Base-by-base conservation (phyloP, 768 basidiomycete species). In the Russula sp. region DNA sequence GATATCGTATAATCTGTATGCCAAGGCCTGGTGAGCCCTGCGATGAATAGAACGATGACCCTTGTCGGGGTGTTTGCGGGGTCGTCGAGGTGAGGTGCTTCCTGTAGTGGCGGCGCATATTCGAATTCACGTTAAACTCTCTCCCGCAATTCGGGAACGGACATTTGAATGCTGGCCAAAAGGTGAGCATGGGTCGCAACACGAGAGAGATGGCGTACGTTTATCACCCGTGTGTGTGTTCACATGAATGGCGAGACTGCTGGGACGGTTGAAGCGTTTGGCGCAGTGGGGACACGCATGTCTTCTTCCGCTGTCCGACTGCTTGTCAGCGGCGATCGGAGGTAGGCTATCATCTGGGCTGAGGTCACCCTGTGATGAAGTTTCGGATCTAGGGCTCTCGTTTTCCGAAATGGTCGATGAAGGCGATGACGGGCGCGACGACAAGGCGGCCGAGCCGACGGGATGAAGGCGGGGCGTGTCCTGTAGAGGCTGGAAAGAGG, bases 121-220 rank as follows among this genome's bases (percentile, higher is more conserved):
- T 92, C 0, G 87, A 88, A 70, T 89, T 88, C 50, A 90, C 90
- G 65, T 89, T 90, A 74, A 91, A 91, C 61, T 86, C 82, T 38
- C 87, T 80, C 42, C 85, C 85, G 70, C 88, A 90, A 46, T 83
- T 80, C 7, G 84, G 86, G 77, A 77, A 87, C 5, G 87, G 86
- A 67, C 89, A 91, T 45, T 81, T 77, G 74, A 87, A 89, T 20
- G 88, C 90, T 87, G 70, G 68, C 61, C 20, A 65, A 56, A 61
- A 54, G 45, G 20, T 36, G 46, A 55, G 60, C n/a, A n/a, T 20
- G 14, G 43, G 14, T 32, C 16, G 20, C n/a, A 11, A 18, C 8
- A 14, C 11, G 32, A 52, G 43, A 11, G 14, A 59, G 34, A 11
- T 14, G 71, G 49, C 84, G 70, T 69, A 87, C 85, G 85, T 63